Base-by-base conservation (phyloP, 208 protist species). In the Sergeia podlipaevii region DNA sequence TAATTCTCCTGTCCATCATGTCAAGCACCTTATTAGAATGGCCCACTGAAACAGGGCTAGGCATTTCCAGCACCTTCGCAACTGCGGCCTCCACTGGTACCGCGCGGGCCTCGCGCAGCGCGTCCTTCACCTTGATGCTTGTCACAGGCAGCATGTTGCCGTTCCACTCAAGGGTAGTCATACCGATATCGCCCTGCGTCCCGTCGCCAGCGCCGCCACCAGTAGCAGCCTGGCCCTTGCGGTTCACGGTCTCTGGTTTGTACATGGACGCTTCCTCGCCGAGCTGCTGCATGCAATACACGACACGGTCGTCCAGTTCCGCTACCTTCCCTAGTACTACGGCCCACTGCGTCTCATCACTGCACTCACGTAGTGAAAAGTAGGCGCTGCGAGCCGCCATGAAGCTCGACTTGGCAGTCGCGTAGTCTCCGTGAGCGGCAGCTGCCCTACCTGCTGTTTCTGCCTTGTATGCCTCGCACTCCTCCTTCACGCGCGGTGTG, bases 211-310 rank as follows among this genome's bases (percentile, higher is more conserved):
- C 43, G 44, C 6, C 49, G 15, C 20, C 47, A 2, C 10, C 39
- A 15, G 24, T 0, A 11, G 39, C 37, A 20, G 70, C 55, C 0
- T 56, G 18, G 33, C 57, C 57, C 24, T 53, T 27, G 26, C 23
- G 3, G 20, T 43, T 38, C 17, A 26, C 11, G 17, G 26, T 28
- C 0, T 64, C 47, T 10, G 80, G 81, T 2, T 55, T 53, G 56
- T 93, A 93, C 3, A 46, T 50, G 1, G 57, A 54, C 20, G 55
- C 50, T 61, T 91, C 73, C 60, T 91, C 75, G 24, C 74, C 80
- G 18, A 91, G 64, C 26, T 65, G 80, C 66, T 91, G 71, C 86
- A 91, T 91, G 66, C 86, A 89, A 64, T 80, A 89, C 18, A 79
- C 62, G 1, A 91, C 80, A 39, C 86, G 82, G 46, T 94, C 86